These are phyloP conservation scores for Cyclotella cryptica DNA, from an alignment of 108 stramenopile genomes.

Conservation along the genomic window DNA sequence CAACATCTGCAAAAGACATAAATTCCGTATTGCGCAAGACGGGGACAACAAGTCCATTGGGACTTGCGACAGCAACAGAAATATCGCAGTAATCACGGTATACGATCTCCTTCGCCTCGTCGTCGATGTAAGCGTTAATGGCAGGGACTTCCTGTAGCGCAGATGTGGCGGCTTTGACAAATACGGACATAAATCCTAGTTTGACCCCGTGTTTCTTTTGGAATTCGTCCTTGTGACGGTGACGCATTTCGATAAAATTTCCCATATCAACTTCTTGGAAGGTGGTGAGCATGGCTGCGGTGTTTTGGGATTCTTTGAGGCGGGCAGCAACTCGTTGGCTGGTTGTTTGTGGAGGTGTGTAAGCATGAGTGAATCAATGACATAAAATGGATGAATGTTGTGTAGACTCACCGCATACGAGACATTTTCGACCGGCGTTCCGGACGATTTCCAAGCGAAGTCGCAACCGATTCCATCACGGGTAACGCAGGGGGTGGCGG, in stretches of 20 bases:
- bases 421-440: conserved; percentile 99
- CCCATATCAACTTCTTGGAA: conserved; percentile 99
- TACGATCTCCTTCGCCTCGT: conserved; percentile 96
- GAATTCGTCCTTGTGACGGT: conserved; percentile 96
- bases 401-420: conserved; percentile 87
- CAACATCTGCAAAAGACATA: conserved; percentile 98
- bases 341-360: background rate
- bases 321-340: conserved; percentile 93
- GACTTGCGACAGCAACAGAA: conserved; percentile 97
- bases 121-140: conserved; percentile 99
- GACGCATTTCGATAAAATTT: conserved; percentile 95
- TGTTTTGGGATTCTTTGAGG: conserved; percentile 99
- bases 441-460: conserved; percentile 73
- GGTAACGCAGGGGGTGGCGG: conserved; percentile 59
- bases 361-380: background rate
- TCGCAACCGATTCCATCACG: conserved; percentile 50
- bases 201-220: conserved; percentile 97
- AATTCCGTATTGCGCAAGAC: conserved; percentile 97
- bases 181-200: conserved; percentile 98
- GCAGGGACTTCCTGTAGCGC: conserved; percentile 96
- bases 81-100: conserved; percentile 98
- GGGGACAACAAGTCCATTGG: conserved; percentile 97
- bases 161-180: conserved; percentile 96
- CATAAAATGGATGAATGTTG: background rate
- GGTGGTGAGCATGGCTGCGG: conserved; percentile 99